These are phyloP conservation scores for Calocera viscosa DNA, from an alignment of 768 basidiomycete species.

Conservation along the genomic window DNA sequence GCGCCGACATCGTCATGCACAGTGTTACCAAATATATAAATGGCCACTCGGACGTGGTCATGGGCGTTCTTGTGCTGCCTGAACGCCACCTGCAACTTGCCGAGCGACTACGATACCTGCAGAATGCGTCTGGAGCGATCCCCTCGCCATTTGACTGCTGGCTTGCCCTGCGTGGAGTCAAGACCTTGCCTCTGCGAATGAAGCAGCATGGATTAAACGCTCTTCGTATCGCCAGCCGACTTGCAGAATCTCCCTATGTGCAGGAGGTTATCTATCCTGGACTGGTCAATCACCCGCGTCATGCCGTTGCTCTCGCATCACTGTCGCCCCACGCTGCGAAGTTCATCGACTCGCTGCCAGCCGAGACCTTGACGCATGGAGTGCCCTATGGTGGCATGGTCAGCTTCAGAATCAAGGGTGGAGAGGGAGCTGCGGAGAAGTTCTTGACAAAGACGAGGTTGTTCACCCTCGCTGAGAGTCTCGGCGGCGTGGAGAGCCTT, in stretches of 20 bases:
- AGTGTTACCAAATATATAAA: slow-evolving; percentile 82
- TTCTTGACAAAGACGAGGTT: slow-evolving; percentile 56
- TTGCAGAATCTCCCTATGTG: slow-evolving; percentile 46
- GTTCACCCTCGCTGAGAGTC: slow-evolving; percentile 73
- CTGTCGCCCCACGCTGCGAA: slow-evolving; percentile 51
- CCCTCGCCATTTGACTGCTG: slow-evolving; percentile 80
- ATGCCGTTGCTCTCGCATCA: slow-evolving; percentile 49
- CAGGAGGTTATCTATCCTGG: slow-evolving; percentile 81
- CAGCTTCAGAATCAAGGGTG: slow-evolving; percentile 45
- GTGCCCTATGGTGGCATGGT: slow-evolving; percentile 92
- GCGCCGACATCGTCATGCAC: slow-evolving; percentile 75
- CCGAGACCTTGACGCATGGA: slow-evolving; percentile 32
- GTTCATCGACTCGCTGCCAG: slow-evolving; percentile 40
- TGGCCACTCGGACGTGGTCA: slow-evolving; percentile 87
- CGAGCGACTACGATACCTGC: slow-evolving; percentile 65
- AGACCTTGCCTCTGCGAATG: slow-evolving; percentile 84
- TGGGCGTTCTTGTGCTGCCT: slow-evolving; percentile 71
- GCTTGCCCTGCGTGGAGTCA: slow-evolving; percentile 80
- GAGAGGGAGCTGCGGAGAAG: slow-evolving; percentile 41
- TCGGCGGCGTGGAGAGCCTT: slow-evolving; percentile 87
- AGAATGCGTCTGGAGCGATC: slow-evolving; percentile 76
- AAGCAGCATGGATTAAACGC: slow-evolving; percentile 77
- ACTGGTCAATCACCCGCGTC: slow-evolving; percentile 49
- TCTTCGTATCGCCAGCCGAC: slow-evolving; percentile 52
- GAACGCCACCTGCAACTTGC: slow-evolving; percentile 36